Evolutionary conservation across 1,284 basidiomycete species (phyloP), one percentile per base, ranked within the genome.

Genomic region (Schizophyllum amplum): DNA sequence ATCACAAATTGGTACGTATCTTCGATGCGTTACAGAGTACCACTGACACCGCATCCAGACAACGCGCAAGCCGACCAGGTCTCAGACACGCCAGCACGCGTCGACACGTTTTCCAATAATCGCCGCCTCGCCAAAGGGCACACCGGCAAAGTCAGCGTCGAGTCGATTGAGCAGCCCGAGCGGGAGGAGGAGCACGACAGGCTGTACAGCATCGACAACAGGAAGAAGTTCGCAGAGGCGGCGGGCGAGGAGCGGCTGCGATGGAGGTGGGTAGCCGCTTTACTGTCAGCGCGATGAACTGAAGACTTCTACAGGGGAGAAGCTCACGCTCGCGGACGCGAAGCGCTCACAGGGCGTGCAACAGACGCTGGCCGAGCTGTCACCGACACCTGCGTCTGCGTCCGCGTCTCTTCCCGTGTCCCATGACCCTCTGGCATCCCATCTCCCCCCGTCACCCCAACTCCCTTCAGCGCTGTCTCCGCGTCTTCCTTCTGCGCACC

Each of bases 301-400:
- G 20, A 50, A 51, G 47, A 49, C n/a, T n/a, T n/a, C n/a, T n/a
- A n/a, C n/a, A n/a, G n/a, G n/a, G n/a, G n/a, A 90, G 64, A 77
- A 81, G 27, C 66, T 81, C 46, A 77, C 76, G 57, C 77, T 90
- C 55, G 57, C 81, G 47, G 87, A 89, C 59, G 87, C 91, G 66
- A 84, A 81, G 64, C 76, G 83, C 21, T 71, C 76, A 48, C 86
- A 81, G 81, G 78, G 86, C 55, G 77, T 83, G 0, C 77, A 86
- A 49, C 74, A 75, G n/a, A n/a, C n/a, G n/a, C n/a, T n/a, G n/a
- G n/a, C n/a, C n/a, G n/a, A n/a, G 33, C 69, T 82, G 0, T 79
- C 83, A 15, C 74, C 77, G 13, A 78, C 78, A 9, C 78, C 79
- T 4, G 21, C 3, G 4, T 11, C 9, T 21, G 48, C 20, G n/a